Evolutionary conservation across 2,329 filamentous ascomycete genomes (phyloP), one percentile per base, ranked within the genome.

Genomic region (Trichoderma arundinaceum): DNA sequence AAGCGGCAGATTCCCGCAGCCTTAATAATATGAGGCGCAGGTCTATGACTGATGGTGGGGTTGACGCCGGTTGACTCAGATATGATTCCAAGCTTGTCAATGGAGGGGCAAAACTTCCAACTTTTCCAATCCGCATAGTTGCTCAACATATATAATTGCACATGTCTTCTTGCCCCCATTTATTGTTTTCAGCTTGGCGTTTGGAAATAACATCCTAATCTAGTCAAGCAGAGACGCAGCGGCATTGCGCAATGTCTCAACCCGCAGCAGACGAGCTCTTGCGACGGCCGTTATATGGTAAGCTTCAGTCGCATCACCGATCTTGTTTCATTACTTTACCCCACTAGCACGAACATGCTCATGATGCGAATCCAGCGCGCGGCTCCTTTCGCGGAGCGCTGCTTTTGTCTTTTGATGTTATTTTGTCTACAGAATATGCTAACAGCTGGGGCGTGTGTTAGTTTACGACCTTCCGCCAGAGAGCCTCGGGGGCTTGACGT

Each of bases 391-490:
- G 17, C 22, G n/a, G 43, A 4, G n/a, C 51, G 19, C 22, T 4
- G 13, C n/a, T 41, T 35, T 33, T 39, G 32, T 38, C 38, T 8
- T 13, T n/a, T 12, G n/a, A 41, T 19, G 13, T 9, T 7, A 7
- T 19, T 10, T 52, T n/a, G 1, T 7, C 38, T 12, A 0, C 33
- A 8, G 1, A 9, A 22, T 17, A 2, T 33, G 28, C 58, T 62
- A 17, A 61, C 28, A 19, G 10, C 35, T 44, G 13, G 22, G 39
- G 5, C 38, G 22, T 19, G 4, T 65, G 52, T 7, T 75, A 93
- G 91, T 94, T 65, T 97, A 94, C 77, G 90, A 96, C 76, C 85
- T 97, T 28, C 92, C 92, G 0, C 81, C 84, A 67, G 87, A 93
- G 74, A 84, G 96, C 53, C 82, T 96, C 41, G 81, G 83, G 60